Conservation (phyloP, 169 alveolate species). For the Babesia bigemina region DNA sequence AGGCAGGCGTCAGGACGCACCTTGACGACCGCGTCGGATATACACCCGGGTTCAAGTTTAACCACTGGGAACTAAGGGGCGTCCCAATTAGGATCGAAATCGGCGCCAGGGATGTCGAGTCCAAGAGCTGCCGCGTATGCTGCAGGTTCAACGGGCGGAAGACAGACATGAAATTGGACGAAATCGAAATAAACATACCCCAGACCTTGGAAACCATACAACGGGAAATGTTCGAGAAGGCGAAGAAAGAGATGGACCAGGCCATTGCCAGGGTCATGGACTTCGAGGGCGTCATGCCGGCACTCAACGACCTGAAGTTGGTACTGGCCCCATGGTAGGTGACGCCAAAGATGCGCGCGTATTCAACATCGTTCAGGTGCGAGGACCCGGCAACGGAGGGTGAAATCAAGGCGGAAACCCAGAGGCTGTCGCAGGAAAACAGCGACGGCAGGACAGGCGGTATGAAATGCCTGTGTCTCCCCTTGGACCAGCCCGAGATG, state of each 20-base stretch:
- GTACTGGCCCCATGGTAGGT: slow-evolving; percentile 88
- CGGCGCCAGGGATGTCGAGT: slow-evolving; percentile 95
- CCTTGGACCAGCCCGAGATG: slow-evolving; percentile 89
- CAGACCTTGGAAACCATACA: slow-evolving; percentile 75
- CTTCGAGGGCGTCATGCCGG: slow-evolving; percentile 83
- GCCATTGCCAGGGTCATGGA: slow-evolving; percentile 68
- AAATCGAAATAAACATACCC: slow-evolving; percentile 63
- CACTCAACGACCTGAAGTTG: slow-evolving; percentile 80
- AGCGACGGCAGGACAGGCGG: slow-evolving; percentile 83
- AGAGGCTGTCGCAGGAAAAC: slow-evolving; percentile 45
- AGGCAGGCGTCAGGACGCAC: slow-evolving; percentile 56
- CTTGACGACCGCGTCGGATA: slow-evolving; percentile 93
- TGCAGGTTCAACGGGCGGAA: slow-evolving; percentile 88
- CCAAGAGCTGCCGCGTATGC: slow-evolving; percentile 87
- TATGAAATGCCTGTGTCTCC: slow-evolving; percentile 96
- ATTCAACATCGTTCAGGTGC: slow-evolving; percentile 53
- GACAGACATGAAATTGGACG: slow-evolving; percentile 71
- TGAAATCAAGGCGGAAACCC: slow-evolving; percentile 78
- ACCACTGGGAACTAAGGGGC: slow-evolving; percentile 99
- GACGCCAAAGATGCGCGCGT: not conserved
- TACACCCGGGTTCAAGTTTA: slow-evolving; percentile 99
- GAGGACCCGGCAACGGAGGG: slow-evolving; percentile 81
- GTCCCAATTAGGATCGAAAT: slow-evolving; percentile 98
- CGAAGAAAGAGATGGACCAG: slow-evolving; percentile 71
- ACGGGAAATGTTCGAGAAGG: slow-evolving; percentile 66